phyloP scores from a whole-genome alignment of 179 eudicot species.

The Heliamphora pulchella region DNA sequence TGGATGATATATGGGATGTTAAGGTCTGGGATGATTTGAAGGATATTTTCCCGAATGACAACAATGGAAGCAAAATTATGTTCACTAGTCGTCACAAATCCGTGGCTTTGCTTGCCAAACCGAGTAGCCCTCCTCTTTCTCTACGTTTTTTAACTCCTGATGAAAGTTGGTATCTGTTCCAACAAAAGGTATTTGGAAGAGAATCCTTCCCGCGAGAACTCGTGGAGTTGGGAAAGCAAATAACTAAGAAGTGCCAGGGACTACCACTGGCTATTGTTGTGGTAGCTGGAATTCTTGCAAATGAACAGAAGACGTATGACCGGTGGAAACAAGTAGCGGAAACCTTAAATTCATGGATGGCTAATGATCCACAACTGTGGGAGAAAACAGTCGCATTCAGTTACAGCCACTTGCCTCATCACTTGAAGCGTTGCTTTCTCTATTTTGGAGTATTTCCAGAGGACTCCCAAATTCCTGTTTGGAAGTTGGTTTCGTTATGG shows the following conservation, averaged over 20 bases:
- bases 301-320: constrained; percentile 6
- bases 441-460: constrained; percentile 7
- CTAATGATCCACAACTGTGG: constrained; percentile 3
- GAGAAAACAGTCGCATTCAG: constrained; percentile 14
- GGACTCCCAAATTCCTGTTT: background rate
- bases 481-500: constrained; percentile 13
- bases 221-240: constrained; percentile 5
- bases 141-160: constrained; percentile 7
- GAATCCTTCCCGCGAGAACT: constrained; percentile 14
- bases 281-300: constrained; percentile 4
- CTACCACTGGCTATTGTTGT: constrained; percentile 21
- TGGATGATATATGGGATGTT: constrained; percentile 12
- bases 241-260: constrained; percentile 16
- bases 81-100: constrained; percentile 13
- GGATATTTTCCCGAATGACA: constrained; percentile 8
- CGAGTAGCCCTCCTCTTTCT: background rate
- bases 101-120: constrained; percentile 15
- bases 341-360: constrained; percentile 4
- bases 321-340: constrained; percentile 14
- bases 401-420: constrained; percentile 17
- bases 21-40: constrained; percentile 19
- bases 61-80: constrained; percentile 15
- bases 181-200: background rate
- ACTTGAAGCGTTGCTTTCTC: constrained; percentile 16
- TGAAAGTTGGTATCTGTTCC: constrained; percentile 2